These are phyloP conservation scores for Biscogniauxia marginata DNA, from an alignment of 2,329 filamentous ascomycete species.

Conservation along the genomic window DNA sequence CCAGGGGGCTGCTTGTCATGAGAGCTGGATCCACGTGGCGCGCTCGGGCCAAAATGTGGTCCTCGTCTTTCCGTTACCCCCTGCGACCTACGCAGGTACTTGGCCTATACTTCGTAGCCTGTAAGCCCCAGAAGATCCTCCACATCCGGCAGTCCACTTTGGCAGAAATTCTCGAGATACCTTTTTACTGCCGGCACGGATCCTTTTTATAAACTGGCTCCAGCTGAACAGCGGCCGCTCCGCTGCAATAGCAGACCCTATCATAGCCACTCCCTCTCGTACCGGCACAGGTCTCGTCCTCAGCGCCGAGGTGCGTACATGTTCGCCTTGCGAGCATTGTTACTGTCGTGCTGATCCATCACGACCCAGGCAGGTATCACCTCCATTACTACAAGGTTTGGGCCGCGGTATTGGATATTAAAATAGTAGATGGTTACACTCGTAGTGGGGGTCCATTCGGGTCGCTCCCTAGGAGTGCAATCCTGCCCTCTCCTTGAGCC, in stretches of 20 bases:
- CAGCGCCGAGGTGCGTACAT: neutral
- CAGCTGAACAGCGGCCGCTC: neutral
- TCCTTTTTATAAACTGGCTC: neutral
- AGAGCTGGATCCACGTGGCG: slow-evolving; percentile 32
- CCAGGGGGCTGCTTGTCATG: slow-evolving; percentile 30
- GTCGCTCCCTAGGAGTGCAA: neutral
- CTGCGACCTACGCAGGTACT: slow-evolving; percentile 12
- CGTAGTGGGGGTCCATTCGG: neutral
- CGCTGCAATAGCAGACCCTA: neutral
- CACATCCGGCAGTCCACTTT: slow-evolving; percentile 13
- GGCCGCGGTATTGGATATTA: neutral
- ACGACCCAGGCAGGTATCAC: neutral
- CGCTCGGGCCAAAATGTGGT: slow-evolving; percentile 28
- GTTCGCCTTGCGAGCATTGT: neutral
- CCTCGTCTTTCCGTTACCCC: slow-evolving; percentile 18
- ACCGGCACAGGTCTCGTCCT: neutral
- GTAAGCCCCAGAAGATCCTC: slow-evolving; percentile 10
- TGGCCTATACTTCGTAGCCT: slow-evolving; percentile 7
- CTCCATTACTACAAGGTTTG: neutral
- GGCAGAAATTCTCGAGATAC: neutral
- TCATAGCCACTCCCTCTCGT: neutral
- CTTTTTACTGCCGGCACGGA: neutral
- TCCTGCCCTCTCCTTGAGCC: neutral
- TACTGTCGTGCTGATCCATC: neutral
- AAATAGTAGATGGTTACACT: neutral